A percentile compares a stretch with the other conserved stretches of the same genome.
phyloP scores from a whole-genome alignment of 805 yeast genomes.

The Metschnikowia peoriensis region DNA sequence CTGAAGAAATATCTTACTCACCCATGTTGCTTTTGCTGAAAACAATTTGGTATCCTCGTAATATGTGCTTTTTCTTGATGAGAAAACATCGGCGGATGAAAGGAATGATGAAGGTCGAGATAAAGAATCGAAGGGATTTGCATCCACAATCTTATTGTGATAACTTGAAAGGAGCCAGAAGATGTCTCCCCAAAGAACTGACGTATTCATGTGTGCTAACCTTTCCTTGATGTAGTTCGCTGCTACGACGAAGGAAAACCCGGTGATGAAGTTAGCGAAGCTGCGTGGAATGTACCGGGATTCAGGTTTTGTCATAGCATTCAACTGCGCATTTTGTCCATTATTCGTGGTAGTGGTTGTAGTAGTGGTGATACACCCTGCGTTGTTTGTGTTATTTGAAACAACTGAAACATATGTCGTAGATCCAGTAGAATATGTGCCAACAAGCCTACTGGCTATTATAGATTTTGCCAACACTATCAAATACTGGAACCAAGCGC shows the following conservation, averaged over 20 bases:
- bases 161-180: not conserved
- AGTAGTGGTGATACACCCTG: constrained; percentile 13
- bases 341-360: constrained; percentile 17
- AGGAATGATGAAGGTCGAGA: not conserved
- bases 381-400: constrained; percentile 9
- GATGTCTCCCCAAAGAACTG: not conserved
- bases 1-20: not conserved
- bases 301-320: constrained; percentile 14
- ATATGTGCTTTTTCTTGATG: constrained; percentile 1
- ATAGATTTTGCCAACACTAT: constrained; percentile 30
- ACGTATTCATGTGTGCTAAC: not conserved
- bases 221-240: constrained; percentile 18
- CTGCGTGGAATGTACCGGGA: constrained; percentile 1
- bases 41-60: constrained; percentile 1
- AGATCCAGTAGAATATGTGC: constrained; percentile 25
- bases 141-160: not conserved
- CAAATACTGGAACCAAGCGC: constrained; percentile 24
- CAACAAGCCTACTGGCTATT: constrained; percentile 30
- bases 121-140: not conserved
- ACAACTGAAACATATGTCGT: constrained; percentile 24
- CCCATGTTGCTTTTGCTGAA: constrained; percentile 8
- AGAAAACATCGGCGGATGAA: not conserved
- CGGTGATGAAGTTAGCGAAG: constrained; percentile 18
- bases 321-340: constrained; percentile 7
- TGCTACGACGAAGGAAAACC: constrained; percentile 22